Conservation (phyloP, 768 basidiomycete genomes). For the Auriscalpium microsporum region DNA sequence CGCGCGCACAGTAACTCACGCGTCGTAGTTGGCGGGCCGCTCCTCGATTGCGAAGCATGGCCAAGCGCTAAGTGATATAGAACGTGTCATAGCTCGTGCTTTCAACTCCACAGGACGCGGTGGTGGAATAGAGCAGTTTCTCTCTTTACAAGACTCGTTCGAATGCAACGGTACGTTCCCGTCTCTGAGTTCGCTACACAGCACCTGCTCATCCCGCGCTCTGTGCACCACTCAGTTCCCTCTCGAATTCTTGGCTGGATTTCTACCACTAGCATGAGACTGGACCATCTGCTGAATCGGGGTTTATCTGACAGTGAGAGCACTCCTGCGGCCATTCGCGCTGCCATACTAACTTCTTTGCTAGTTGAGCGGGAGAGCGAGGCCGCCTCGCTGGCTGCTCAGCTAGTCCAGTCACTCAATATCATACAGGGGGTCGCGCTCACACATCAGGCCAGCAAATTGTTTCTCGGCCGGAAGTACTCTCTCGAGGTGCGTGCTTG, state of each 20-base stretch:
- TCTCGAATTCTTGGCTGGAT: slow-evolving; percentile 61
- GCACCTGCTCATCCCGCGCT: background rate
- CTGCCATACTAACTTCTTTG: slow-evolving; percentile 1
- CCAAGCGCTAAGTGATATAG: slow-evolving; percentile 44
- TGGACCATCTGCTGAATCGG: slow-evolving; percentile 44
- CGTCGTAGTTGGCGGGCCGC: slow-evolving; percentile 49
- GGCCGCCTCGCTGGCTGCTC: slow-evolving; percentile 37
- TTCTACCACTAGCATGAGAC: slow-evolving; percentile 34
- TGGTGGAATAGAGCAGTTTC: slow-evolving; percentile 37
- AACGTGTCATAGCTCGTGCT: slow-evolving; percentile 33
- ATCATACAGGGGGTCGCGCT: slow-evolving; percentile 73
- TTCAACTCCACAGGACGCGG: slow-evolving; percentile 39
- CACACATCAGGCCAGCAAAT: slow-evolving; percentile 60
- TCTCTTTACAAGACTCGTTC: slow-evolving; percentile 63
- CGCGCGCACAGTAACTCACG: background rate
- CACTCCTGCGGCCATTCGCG: slow-evolving; percentile 5
- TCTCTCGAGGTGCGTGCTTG: slow-evolving; percentile 51
- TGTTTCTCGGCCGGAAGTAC: slow-evolving; percentile 57
- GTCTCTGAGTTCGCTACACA: background rate
- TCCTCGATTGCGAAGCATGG: slow-evolving; percentile 43
- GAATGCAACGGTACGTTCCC: slow-evolving; percentile 66
- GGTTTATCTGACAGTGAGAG: slow-evolving; percentile 33
- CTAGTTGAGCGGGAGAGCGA: slow-evolving; percentile 41
- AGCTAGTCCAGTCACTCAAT: slow-evolving; percentile 51
- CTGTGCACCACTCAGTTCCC: slow-evolving; percentile 41